These are phyloP conservation scores for Solanum medicagineum DNA, from an alignment of 257 asterid genomes.

Conservation along the genomic window DNA sequence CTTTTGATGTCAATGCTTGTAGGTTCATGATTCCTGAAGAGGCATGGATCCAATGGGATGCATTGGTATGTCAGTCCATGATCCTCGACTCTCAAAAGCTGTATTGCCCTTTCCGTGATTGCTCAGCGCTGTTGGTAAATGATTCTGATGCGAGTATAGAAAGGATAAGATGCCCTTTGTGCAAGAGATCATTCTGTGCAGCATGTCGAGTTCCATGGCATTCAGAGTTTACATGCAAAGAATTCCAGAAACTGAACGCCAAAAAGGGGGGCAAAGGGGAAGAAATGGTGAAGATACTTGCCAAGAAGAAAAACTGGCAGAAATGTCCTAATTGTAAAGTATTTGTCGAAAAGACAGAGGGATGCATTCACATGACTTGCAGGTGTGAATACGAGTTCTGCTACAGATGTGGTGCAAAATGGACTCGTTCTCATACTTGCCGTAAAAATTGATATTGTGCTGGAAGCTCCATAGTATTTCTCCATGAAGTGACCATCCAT, in stretches of 20 bases:
- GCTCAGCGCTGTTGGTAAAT: conserved; percentile 48
- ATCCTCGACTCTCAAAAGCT: conserved; percentile 48
- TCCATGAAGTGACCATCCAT: not conserved
- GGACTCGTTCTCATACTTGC: conserved; percentile 27
- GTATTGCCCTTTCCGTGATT: conserved; percentile 53
- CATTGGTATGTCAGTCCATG: conserved; percentile 33
- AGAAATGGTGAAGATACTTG: conserved; percentile 32
- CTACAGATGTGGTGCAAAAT: conserved; percentile 44
- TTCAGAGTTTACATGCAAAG: conserved; percentile 49
- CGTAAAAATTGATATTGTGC: not conserved
- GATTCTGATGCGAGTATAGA: conserved; percentile 14
- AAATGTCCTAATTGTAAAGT: conserved; percentile 62
- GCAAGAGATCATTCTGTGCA: conserved; percentile 53
- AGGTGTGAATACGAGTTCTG: conserved; percentile 50
- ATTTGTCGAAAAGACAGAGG: conserved; percentile 46
- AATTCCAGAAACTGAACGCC: conserved; percentile 31
- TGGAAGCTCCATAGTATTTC: not conserved
- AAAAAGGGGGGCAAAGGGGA: conserved; percentile 25
- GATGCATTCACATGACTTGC: conserved; percentile 61
- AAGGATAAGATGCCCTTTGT: conserved; percentile 23
- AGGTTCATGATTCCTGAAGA: conserved; percentile 37
- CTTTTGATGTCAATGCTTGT: conserved; percentile 21
- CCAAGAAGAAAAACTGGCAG: conserved; percentile 67
- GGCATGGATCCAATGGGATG: conserved; percentile 41
- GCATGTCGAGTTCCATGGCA: conserved; percentile 68